Conservation (phyloP, 192 early-diverging fungal genomes). For the Podila clonocystis region DNA sequence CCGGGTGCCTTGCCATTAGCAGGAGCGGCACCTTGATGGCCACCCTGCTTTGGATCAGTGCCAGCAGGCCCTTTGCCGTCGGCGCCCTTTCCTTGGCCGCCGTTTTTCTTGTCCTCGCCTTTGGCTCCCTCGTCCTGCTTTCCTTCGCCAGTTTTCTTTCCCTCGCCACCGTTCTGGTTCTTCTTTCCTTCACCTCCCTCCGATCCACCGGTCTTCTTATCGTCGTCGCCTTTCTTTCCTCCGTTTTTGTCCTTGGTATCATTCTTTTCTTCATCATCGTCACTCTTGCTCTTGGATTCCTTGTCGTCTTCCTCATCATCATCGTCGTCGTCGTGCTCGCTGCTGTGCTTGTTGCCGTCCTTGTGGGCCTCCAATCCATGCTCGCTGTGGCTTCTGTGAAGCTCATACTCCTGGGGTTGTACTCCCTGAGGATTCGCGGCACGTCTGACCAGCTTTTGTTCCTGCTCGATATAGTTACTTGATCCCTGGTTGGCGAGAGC, state of each 20-base stretch:
- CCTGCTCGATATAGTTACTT: background rate
- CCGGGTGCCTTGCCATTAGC: background rate
- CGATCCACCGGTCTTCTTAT: background rate
- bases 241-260: background rate
- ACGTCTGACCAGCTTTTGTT: background rate
- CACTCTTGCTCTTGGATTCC: no score
- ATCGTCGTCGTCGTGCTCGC: background rate
- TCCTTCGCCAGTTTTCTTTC: background rate
- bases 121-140: background rate
- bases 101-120: background rate
- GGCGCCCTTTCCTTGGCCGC: background rate
- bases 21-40: background rate
- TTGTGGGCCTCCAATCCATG: slow-evolving; percentile 7
- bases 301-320: background rate
- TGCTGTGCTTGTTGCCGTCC: background rate
- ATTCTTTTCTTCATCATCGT: background rate
- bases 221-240: background rate
- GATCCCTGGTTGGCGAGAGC: background rate
- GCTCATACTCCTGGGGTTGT: background rate
- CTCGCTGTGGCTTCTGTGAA: background rate
- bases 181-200: background rate
- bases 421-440: background rate
- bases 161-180: background rate
- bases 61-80: background rate
- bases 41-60: background rate